Percentiles rank a stretch among this genome's conserved stretches.
phyloP scores from a whole-genome alignment of 1,284 basidiomycete species.

The Heterobasidion irregulare region DNA sequence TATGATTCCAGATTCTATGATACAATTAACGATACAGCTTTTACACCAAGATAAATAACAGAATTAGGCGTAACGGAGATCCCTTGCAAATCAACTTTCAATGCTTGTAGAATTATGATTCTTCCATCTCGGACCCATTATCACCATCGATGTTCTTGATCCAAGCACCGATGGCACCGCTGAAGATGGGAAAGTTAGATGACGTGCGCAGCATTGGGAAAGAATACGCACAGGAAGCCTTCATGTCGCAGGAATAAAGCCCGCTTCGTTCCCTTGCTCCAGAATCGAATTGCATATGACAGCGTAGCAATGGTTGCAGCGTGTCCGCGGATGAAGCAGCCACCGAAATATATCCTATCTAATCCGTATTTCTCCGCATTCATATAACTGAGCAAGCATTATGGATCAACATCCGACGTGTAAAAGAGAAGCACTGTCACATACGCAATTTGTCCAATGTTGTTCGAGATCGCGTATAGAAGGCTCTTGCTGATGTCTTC shows the following conservation, averaged over 20 bases:
- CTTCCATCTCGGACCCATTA: constrained; percentile 6
- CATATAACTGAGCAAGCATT: constrained; percentile 70
- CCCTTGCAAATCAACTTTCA: background rate
- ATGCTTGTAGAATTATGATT: background rate
- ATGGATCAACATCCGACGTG: constrained; percentile 6
- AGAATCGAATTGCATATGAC: constrained; percentile 99
- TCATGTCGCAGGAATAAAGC: constrained; percentile 97
- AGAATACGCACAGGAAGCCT: constrained; percentile 81
- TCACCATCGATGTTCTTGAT: constrained; percentile 75
- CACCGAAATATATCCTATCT: constrained; percentile 97
- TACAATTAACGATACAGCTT: background rate
- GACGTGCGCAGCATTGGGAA: constrained; percentile 6
- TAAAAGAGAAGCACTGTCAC: constrained; percentile 26
- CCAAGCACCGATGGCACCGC: constrained; percentile 91
- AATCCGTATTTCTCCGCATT: constrained; percentile 98
- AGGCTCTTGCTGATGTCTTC: constrained; percentile 95
- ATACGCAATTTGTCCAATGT: constrained; percentile 99
- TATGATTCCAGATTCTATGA: background rate
- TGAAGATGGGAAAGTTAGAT: constrained; percentile 22
- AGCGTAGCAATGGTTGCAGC: constrained; percentile 96
- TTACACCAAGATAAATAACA: background rate
- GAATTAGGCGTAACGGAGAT: background rate
- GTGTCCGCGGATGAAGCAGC: constrained; percentile 98
- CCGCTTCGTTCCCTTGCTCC: constrained; percentile 97
- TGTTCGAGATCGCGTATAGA: constrained; percentile 96